A percentile compares a stretch with the other conserved stretches of the same genome.
phyloP scores from a whole-genome alignment of 257 asterid genomes.

The Primulina tabacum region DNA sequence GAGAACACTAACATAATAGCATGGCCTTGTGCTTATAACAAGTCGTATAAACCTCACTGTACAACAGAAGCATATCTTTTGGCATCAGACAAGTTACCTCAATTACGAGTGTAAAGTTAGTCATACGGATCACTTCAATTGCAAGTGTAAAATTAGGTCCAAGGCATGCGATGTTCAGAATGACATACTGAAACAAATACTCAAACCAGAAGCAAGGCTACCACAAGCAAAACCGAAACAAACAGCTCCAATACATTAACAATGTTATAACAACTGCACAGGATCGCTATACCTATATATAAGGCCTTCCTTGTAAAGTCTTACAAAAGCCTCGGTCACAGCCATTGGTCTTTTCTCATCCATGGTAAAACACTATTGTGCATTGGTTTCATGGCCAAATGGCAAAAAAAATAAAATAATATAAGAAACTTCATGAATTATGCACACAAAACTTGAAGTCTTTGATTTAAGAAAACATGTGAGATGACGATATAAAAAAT shows the following conservation, averaged over 20 bases:
- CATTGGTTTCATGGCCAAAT: conserved; percentile 10
- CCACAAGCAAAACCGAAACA: conserved; percentile 15
- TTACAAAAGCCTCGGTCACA: conserved; percentile 93
- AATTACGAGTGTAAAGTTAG: conserved; percentile 3
- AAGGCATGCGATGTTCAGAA: not conserved
- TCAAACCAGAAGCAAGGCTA: not conserved
- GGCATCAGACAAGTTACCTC: not conserved
- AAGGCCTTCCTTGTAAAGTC: conserved; percentile 76
- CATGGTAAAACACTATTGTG: conserved; percentile 79
- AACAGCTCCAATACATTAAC: conserved; percentile 7
- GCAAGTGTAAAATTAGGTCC: not conserved
- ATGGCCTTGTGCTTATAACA: not conserved
- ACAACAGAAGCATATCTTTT: not conserved
- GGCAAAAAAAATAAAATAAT: conserved; percentile 4
- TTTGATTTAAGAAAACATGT: conserved; percentile 17
- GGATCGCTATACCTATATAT: conserved; percentile 62
- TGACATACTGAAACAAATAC: not conserved
- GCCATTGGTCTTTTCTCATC: conserved; percentile 85
- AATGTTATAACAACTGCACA: not conserved
- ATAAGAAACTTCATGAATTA: conserved; percentile 7
- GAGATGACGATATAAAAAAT: conserved; percentile 4
- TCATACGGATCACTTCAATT: not conserved
- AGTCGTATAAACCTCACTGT: not conserved
- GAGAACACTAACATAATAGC: not conserved
- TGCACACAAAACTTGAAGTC: not conserved